A percentile compares a stretch with the other conserved stretches of the same genome.
Evolutionary conservation across 805 yeast genomes (phyloP).

Genomic region (Kregervanrija pseudodelftensis): DNA sequence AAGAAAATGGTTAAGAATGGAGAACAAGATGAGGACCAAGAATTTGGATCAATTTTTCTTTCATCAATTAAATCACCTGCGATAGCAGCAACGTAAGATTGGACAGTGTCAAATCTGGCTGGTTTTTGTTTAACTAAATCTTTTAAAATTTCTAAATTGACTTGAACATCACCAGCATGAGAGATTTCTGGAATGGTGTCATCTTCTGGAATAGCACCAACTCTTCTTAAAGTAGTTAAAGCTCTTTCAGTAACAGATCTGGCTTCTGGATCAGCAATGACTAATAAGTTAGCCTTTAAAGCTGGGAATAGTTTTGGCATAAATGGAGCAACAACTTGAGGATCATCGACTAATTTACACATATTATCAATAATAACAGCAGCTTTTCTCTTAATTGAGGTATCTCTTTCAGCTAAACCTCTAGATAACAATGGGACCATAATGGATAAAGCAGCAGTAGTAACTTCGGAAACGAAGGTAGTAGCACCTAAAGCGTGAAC

Average conservation of each 20-base stretch:
- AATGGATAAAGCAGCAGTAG: slow-evolving; percentile 98
- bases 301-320: slow-evolving; percentile 93
- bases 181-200: slow-evolving; percentile 95
- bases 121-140: slow-evolving; percentile 64
- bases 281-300: slow-evolving; percentile 85
- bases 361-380: slow-evolving; percentile 99
- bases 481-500: slow-evolving; percentile 99
- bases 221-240: slow-evolving; percentile 95
- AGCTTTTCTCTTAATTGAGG: slow-evolving; percentile 98
- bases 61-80: slow-evolving; percentile 99
- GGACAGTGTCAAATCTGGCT: slow-evolving; percentile 71
- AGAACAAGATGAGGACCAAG: slow-evolving; percentile 84
- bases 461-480: slow-evolving; percentile 98
- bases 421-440: slow-evolving; percentile 98
- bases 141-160: slow-evolving; percentile 77
- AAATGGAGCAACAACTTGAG: slow-evolving; percentile 99
- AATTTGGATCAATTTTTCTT: slow-evolving; percentile 85
- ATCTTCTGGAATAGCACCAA: slow-evolving; percentile 89
- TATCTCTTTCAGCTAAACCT: slow-evolving; percentile 99
- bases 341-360: slow-evolving; percentile 99
- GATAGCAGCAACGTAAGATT: slow-evolving; percentile 84
- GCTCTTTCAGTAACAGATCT: slow-evolving; percentile 98
- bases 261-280: slow-evolving; percentile 99
- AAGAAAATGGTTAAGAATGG: slow-evolving; percentile 95
- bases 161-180: slow-evolving; percentile 93